Base-by-base conservation (phyloP, 352 stramenopile genomes). In the Pythium graminicola region DNA sequence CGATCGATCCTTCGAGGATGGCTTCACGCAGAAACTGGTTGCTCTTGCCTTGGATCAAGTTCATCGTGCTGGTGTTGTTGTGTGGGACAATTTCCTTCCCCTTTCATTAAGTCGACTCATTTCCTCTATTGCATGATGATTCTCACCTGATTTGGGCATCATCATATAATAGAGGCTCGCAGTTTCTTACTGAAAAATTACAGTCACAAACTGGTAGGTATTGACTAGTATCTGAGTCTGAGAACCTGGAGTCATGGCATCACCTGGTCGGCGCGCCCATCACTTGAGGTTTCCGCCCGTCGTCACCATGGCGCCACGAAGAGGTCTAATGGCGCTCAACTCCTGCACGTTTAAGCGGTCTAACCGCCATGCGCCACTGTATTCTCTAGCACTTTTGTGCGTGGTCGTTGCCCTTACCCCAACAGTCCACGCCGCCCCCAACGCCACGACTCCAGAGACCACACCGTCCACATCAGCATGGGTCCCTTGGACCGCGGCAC, bases 21-120 rank as follows among this genome's bases (percentile, higher is more conserved):
- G 81, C 76, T 43, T 92, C 81, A 31, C 78, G 78, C 45, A 92
- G 64, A 62, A 85, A 89, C 64, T 89, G 79, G 57, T 92, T 92
- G 63, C 79, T 92, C 72, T 89, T 92, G 50, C 76, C 75, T 59
- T 92, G 78, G 60, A 92, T 70, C 47, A 92, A 58, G 55, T 92
- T 92, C 81, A 92, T 89, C 11, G 8, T 62, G 19, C 9, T 32
- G 19, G 6, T 27, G 20, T 46, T 22, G n/a, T n/a, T n/a, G n/a
- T n/a, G n/a, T n/a, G n/a, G n/a, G n/a, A n/a, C 20, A 46, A 13
- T 11, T 28, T 11, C 2, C 29, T 27, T 11, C 38, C n/a, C 27
- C 16, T 19, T 38, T 38, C 26, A 39, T 50, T 17, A 42, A 42
- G 38, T 36, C 26, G 49, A 46, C 36, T 47, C 49, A 56, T 41